Base-by-base conservation (phyloP, 2,329 filamentous ascomycete species). In the Canariomyces notabilis region DNA sequence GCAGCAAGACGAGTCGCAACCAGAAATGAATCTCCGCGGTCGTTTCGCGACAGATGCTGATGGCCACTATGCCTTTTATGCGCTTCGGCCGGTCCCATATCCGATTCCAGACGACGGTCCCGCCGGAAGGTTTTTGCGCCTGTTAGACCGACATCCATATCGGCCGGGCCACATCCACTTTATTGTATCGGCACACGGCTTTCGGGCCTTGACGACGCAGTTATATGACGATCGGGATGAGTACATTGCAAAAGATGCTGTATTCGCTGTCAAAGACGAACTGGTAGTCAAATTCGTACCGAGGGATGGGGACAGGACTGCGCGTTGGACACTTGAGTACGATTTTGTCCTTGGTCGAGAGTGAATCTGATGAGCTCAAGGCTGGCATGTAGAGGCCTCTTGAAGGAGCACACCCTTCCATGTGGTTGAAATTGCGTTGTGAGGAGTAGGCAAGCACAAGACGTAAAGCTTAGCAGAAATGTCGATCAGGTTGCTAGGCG, bases 21-120 rank as follows among this genome's bases (percentile, higher is more conserved):
- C 76, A 6, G 85, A 89, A 46, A 80, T 81, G 66, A 90, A 90
- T 62, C 72, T 90, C 18, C 76, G 86, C 4, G 87, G 87, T 5
- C 79, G 80, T 37, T 88, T 89, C 61, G 74, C 69, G 41, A 88
- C 85, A 1, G 82, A 84, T 51, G 68, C 68, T 5, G 68, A 83
- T 16, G 85, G 86, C 2, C 68, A 70, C 14, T 89, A 86, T 61
- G 71, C 69, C 2, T 71, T 82, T 48, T 80, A 82, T 61, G 80
- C 77, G 53, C 59, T 85, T 42, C 70, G 77, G 6, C 81, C 82
- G 11, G 80, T 79, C 6, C 70, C 74, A 4, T 79, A 79, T 56
- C 72, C 74, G 2, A 55, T 60, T 37, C 59, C 63, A 6, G 57
- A 59, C n/a, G 62, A 64, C 42, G 67, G 67, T 2, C 65, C 67